Evolutionary conservation across 192 early-diverging fungal species (phyloP), one percentile per base, ranked within the genome.

Genomic region (Geosiphon pyriformis): DNA sequence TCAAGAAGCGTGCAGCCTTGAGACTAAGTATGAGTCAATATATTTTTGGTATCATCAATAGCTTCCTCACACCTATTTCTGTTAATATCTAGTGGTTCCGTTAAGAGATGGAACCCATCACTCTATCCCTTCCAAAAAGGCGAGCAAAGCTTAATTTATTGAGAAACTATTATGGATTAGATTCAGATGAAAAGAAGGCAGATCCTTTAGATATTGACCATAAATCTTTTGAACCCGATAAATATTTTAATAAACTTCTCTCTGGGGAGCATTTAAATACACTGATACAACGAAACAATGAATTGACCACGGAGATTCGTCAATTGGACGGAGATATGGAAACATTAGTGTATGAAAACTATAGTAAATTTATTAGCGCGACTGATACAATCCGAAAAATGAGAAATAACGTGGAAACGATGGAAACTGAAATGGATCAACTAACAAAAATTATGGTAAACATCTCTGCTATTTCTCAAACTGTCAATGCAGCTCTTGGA

Each of bases 291-390:
- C 80, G 75, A 4, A 90, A 94, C 59, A 94, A 90, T 71, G 82
- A 85, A 15, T 75, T 94, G n/a, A 83, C 87, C 6, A 77, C 84
- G 62, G 90, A 92, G 58, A 88, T 93, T 51, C 83, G 90, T 62
- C 85, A 95, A 60, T 83, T 98, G 59, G 93, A 98, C 71, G 92
- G 93, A 11, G 90, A 94, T 47, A 93, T 96, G 90, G 95, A 98
- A 74, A 95, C 96, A 0, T 82, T 98, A 48, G 94, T 98, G 3
- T 98, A 98, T 72, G 92, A 96, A 78, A 98, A 98, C 81, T 98
- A 98, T 71, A 92, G 83, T 83, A 93, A 95, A 80, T 96, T 98
- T 69, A 93, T 96, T 53, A 89, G 86, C 42, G 96, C 96, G 0
- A 93, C 94, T 1, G 93, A 96, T 59, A 94, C 96, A 0, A 94